These are phyloP conservation scores for Ogataea glucozyma DNA, from an alignment of 805 yeast genomes.

Conservation along the genomic window DNA sequence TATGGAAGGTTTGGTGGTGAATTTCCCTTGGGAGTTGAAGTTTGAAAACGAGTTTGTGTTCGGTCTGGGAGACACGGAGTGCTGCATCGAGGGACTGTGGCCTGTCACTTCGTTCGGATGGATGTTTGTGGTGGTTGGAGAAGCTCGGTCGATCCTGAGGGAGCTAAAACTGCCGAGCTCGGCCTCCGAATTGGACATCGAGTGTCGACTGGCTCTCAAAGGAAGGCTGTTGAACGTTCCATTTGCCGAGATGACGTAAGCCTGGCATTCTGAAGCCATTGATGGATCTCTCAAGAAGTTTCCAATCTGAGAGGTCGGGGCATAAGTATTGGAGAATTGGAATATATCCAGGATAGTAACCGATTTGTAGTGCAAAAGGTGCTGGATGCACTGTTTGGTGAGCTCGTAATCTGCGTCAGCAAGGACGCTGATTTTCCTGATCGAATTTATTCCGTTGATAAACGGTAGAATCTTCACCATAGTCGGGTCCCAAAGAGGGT, in stretches of 20 bases:
- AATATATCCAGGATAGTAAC: constrained; percentile 82
- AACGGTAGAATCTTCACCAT: constrained; percentile 84
- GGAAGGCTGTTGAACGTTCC: constrained; percentile 39
- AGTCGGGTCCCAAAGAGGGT: constrained; percentile 96
- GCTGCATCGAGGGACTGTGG: constrained; percentile 2
- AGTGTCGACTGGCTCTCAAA: constrained; percentile 29
- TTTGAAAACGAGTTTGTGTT: constrained; percentile 8
- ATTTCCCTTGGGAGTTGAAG: constrained; percentile 7
- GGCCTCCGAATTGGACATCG: constrained; percentile 29
- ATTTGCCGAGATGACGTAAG: constrained; percentile 61
- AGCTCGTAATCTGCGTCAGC: constrained; percentile 79
- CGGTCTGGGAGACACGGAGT: constrained; percentile 19
- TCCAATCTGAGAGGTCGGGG: constrained; percentile 79
- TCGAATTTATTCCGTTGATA: constrained; percentile 86
- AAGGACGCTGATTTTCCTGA: constrained; percentile 69
- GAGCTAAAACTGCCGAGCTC: constrained; percentile 24
- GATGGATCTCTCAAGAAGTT: constrained; percentile 61
- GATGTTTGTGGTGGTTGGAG: constrained; percentile 7
- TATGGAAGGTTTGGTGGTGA: constrained; percentile 11
- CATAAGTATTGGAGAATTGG: constrained; percentile 85
- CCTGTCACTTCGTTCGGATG: neutral
- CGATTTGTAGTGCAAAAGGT: constrained; percentile 86
- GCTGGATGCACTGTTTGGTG: constrained; percentile 86
- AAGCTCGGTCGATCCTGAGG: constrained; percentile 13
- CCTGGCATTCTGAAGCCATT: constrained; percentile 82